A percentile compares a stretch with the other conserved stretches of the same genome.
phyloP scores from a whole-genome alignment of 2,329 filamentous ascomycete genomes.

The Nigrospora osmanthi region DNA sequence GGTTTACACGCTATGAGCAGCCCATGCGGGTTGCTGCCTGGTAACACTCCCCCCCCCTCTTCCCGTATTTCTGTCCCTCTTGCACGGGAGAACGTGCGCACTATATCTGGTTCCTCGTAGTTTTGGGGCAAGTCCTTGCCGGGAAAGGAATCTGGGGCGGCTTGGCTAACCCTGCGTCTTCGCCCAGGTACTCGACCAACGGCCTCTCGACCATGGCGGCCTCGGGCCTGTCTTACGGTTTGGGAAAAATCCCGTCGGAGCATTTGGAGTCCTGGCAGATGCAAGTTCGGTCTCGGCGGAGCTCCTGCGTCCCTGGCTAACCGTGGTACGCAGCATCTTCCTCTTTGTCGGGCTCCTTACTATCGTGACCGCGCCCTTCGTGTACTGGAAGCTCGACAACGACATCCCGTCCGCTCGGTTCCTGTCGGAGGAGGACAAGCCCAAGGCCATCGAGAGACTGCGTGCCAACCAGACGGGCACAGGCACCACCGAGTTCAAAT shows the following conservation, averaged over 20 bases:
- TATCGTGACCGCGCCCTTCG: constrained; percentile 45
- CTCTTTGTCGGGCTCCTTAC: constrained; percentile 55
- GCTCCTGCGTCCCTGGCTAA: neutral
- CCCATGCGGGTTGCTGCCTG: no score
- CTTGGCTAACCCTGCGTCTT: no score
- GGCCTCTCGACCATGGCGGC: constrained; percentile 34
- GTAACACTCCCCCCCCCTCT: constrained; percentile 25
- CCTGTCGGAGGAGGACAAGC: constrained; percentile 55
- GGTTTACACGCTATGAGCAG: no score
- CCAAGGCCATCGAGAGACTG: constrained; percentile 61
- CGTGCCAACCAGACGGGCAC: constrained; percentile 66
- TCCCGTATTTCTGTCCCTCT: no score
- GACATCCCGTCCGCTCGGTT: constrained; percentile 47
- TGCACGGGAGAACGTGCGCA: no score
- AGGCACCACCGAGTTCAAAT: constrained; percentile 60
- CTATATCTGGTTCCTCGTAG: no score
- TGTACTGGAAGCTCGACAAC: constrained; percentile 53
- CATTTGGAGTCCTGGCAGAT: constrained; percentile 29
- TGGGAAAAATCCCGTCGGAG: constrained; percentile 36
- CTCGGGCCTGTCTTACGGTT: constrained; percentile 34
- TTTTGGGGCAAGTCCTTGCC: no score
- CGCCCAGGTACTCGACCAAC: no score
- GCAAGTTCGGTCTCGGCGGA: constrained; percentile 11
- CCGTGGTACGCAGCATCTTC: constrained; percentile 36
- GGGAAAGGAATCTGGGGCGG: no score